Evolutionary conservation across 345 rosid species (phyloP), one percentile per base, ranked within the genome.

Genomic region (Cardamine chenopodiifolia): DNA sequence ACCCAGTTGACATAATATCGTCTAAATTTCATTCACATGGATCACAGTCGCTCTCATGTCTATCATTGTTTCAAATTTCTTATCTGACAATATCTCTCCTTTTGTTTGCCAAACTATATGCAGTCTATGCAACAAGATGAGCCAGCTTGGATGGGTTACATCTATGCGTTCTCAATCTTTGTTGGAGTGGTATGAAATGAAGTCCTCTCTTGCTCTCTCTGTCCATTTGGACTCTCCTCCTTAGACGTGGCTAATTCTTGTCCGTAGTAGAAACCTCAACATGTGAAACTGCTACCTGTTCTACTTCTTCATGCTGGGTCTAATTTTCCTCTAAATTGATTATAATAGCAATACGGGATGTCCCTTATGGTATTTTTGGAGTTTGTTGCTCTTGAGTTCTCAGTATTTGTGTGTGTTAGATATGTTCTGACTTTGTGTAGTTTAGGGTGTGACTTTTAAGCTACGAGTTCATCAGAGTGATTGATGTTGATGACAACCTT

Each of bases 111-210:
- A 26, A 72, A 59, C 78, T 44, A 40, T 77, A 56, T 89, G 84
- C 91, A 95, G 99, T 92, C 99, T 52, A 95, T 95, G 99, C 99
- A 95, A 90, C 79, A 76, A 80, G 94, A 88, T 37, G 94, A 86
- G 75, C 97, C 98, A 62, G 92, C 98, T 79, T 90, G 83, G 85
- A 81, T 85, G 60, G 99, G 99, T 68, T 95, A 95, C 77, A 67
- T 95, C 79, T 95, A 79, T 12, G 75, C 78, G 10, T 78, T 78
- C 57, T 70, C 60, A 14, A 74, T 74, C 32, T 74, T 74, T 70
- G 73, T 79, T 74, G 82, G 79, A 66, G 79, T 79, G 76, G 79
- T 79, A 79, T 62, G 68, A 58, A 77, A 31, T 26, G 22, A 55
- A 49, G 18, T 22, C 37, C n/a, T 57, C 8, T 64, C 39, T 64